Conservation (phyloP, 495 filamentous ascomycete species). For the Aspergillus carlsbadensis region DNA sequence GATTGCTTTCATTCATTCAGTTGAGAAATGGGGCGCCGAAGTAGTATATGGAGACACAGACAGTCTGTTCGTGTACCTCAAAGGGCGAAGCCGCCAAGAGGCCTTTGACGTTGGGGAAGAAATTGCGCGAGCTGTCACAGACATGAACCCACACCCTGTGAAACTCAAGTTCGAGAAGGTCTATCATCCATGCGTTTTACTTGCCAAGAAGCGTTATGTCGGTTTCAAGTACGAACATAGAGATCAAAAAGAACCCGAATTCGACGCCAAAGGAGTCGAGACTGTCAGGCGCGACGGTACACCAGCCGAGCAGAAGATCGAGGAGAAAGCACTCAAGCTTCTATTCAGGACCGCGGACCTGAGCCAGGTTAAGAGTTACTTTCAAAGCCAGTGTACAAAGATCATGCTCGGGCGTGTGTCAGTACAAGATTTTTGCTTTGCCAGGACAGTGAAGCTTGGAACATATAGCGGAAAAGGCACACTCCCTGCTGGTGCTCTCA, state of each 20-base stretch:
- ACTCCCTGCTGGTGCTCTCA: constrained; percentile 82
- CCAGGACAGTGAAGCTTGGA: constrained; percentile 85
- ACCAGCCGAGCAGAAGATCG: constrained; percentile 94
- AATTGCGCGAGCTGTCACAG: constrained; percentile 84
- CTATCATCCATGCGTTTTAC: constrained; percentile 87
- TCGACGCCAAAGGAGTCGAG: constrained; percentile 98
- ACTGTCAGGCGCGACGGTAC: constrained; percentile 94
- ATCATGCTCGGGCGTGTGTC: constrained; percentile 88
- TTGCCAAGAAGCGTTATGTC: constrained; percentile 97
- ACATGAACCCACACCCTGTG: constrained; percentile 86
- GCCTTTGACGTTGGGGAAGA: constrained; percentile 92
- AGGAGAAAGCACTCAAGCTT: constrained; percentile 87
- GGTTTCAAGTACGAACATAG: constrained; percentile 93
- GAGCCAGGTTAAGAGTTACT: constrained; percentile 86
- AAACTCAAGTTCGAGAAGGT: constrained; percentile 99
- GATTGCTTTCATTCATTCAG: constrained; percentile 87
- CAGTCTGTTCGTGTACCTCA: constrained; percentile 89
- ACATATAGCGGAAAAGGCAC: constrained; percentile 79
- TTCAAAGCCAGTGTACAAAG: constrained; percentile 86
- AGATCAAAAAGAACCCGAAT: constrained; percentile 77
- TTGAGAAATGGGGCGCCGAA: constrained; percentile 85
- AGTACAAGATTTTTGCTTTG: constrained; percentile 95
- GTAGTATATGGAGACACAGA: constrained; percentile 99
- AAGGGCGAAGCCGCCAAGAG: constrained; percentile 79
- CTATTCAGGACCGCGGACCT: constrained; percentile 89